Evolutionary conservation across 345 rosid genomes (phyloP), one percentile per base, ranked within the genome.

Genomic region (Mangifera indica): DNA sequence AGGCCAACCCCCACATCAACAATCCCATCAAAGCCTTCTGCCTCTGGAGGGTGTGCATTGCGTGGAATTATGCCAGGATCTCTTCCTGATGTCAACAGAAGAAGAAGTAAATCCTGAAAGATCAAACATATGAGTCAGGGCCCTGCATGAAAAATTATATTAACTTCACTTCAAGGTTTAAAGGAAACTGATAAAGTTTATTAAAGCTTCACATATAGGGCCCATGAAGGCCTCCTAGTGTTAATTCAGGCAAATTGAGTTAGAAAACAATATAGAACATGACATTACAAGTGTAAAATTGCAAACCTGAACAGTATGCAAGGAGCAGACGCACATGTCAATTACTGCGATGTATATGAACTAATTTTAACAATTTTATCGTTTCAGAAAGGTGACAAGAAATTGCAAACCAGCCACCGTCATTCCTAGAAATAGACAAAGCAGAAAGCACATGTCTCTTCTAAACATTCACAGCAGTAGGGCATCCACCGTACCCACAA

Each of bases 31-130:
- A 78, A 80, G 49, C 80, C 83, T 86, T 92, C 96, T 55, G 88
- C 96, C 81, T 95, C 99, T 2, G 98, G 99, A 78, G 98, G 99
- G 67, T 91, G 97, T 78, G 91, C 82, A 79, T 87, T 92, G n/a
- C 97, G 91, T 4, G 99, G 99, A 77, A 88, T 77, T 66, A 95
- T 92, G 61, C 99, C 99, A 44, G 99, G 99, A 86, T 92, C 99
- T 85, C 97, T 89, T 82, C 91, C 99, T 15, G 99, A 89, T 14
- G 99, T 95, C 67, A 92, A 87, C 70, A 92, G 82, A 52, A 95
- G 96, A 79, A 95, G 86, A 81, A 85, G 48, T 72, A 95, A 81
- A 83, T 84, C 99, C 99, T 95, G 88, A 67, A 34, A 72, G 72
- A 78, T 51, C 14, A 82, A 72, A 65, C 55, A 71, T 4, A 29